Conservation (phyloP, 345 rosid genomes). For the Orychophragmus violaceus region DNA sequence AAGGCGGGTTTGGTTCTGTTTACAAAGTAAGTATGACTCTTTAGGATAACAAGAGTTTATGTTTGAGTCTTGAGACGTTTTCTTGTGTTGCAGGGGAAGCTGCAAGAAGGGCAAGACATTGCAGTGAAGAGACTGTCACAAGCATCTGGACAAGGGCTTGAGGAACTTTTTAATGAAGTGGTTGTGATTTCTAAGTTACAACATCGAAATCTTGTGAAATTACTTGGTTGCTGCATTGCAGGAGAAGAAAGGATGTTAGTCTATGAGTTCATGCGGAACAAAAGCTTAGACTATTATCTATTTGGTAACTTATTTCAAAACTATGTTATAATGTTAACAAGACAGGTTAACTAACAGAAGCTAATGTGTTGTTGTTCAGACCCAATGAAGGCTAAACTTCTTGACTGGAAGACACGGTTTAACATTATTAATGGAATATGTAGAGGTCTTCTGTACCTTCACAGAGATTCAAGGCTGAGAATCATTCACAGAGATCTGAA, state of each 20-base stretch:
- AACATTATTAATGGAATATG: background rate
- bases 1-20: too few species aligned
- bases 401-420: background rate
- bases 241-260: too few species aligned
- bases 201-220: slow-evolving; percentile 48
- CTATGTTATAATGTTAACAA: background rate
- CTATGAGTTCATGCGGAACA: too few species aligned
- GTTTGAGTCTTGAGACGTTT: too few species aligned
- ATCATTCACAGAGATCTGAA: background rate
- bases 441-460: slow-evolving; percentile 1
- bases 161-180: too few species aligned
- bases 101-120: too few species aligned
- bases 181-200: too few species aligned
- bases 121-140: too few species aligned
- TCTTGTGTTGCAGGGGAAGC: too few species aligned
- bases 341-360: background rate
- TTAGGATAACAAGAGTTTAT: too few species aligned
- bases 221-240: background rate
- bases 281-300: background rate
- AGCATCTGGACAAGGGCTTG: too few species aligned
- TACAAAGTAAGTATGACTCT: too few species aligned
- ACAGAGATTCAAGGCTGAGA: background rate
- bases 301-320: background rate
- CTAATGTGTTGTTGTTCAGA: slow-evolving; percentile 1
- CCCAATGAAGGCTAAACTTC: background rate